These are phyloP conservation scores for Mortierella sp. DNA, from an alignment of 371 early-diverging fungal genomes.

Conservation along the genomic window DNA sequence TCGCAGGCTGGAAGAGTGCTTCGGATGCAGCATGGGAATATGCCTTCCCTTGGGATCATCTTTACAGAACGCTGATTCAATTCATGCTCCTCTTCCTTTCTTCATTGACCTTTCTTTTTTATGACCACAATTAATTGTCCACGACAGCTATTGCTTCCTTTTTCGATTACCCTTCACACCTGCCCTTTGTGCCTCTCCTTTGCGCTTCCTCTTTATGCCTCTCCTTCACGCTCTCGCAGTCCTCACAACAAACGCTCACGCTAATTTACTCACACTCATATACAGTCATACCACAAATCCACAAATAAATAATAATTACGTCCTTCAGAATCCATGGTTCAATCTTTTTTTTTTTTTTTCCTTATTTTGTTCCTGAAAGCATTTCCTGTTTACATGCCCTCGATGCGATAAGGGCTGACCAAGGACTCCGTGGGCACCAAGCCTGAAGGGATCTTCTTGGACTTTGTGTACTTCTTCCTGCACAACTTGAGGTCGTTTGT, in stretches of 20 bases:
- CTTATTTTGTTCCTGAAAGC: too few species aligned
- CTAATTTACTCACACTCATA: neutral
- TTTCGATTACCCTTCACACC: too few species aligned
- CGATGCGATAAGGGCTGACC: conserved; percentile 41
- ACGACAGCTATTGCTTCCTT: too few species aligned
- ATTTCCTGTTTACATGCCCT: conserved; percentile 30
- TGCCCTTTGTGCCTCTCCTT: too few species aligned
- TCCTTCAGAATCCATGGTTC: too few species aligned
- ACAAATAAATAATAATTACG: neutral
- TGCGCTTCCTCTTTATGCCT: too few species aligned
- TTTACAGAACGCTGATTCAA: conserved; percentile 27
- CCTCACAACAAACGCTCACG: too few species aligned
- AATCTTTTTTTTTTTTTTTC: too few species aligned
- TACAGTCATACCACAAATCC: neutral
- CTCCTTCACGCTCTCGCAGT: too few species aligned
- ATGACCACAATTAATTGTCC: too few species aligned
- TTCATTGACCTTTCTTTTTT: neutral
- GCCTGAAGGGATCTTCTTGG: conserved; percentile 62
- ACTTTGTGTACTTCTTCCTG: conserved; percentile 63
- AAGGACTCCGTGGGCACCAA: conserved; percentile 49
- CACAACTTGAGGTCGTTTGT: conserved; percentile 61
- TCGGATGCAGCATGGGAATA: conserved; percentile 21
- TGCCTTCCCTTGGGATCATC: conserved; percentile 25
- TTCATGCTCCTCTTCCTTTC: too few species aligned
- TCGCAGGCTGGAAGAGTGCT: conserved; percentile 24